phyloP scores from a whole-genome alignment of 2,329 filamentous ascomycete genomes.

The Daldinia eschscholtzii region DNA sequence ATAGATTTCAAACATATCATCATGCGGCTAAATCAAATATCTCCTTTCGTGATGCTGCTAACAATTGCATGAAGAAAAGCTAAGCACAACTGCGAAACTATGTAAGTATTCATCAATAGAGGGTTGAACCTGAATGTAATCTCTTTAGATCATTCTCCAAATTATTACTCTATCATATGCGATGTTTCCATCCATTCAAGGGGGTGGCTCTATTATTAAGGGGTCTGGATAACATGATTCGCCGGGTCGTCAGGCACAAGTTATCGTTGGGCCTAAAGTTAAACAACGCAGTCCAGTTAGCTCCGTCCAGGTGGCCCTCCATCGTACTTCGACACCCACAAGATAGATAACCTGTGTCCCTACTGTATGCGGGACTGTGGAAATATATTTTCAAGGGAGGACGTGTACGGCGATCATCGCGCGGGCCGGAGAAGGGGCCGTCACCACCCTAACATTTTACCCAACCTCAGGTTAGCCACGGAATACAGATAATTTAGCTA shows the following conservation, averaged over 20 bases:
- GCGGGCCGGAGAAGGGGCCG: slow-evolving; percentile 37
- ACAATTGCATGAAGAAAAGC: not conserved
- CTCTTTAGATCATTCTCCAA: not conserved
- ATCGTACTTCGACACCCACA: slow-evolving; percentile 19
- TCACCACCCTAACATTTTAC: slow-evolving; percentile 23
- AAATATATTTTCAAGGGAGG: slow-evolving; percentile 32
- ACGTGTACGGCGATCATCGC: slow-evolving; percentile 39
- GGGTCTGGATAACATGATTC: slow-evolving; percentile 31
- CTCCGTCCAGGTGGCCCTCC: slow-evolving; percentile 36
- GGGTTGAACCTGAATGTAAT: not conserved
- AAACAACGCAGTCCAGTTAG: slow-evolving; percentile 34
- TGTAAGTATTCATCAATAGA: slow-evolving; percentile 25
- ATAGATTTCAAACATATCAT: not conserved
- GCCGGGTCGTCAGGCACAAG: slow-evolving; percentile 37
- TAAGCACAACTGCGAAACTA: not conserved
- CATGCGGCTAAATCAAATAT: not conserved
- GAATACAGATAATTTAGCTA: slow-evolving; percentile 26
- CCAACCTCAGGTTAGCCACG: slow-evolving; percentile 18
- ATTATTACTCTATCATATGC: slow-evolving; percentile 12
- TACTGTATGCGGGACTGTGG: slow-evolving; percentile 32
- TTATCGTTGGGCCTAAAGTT: slow-evolving; percentile 35
- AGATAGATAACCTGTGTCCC: slow-evolving; percentile 11
- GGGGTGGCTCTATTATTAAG: slow-evolving; percentile 29
- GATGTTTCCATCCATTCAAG: slow-evolving; percentile 6
- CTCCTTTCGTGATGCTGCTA: not conserved